Conservation (phyloP, 1,284 basidiomycete species). For the Stygiomarasmius scandens region DNA sequence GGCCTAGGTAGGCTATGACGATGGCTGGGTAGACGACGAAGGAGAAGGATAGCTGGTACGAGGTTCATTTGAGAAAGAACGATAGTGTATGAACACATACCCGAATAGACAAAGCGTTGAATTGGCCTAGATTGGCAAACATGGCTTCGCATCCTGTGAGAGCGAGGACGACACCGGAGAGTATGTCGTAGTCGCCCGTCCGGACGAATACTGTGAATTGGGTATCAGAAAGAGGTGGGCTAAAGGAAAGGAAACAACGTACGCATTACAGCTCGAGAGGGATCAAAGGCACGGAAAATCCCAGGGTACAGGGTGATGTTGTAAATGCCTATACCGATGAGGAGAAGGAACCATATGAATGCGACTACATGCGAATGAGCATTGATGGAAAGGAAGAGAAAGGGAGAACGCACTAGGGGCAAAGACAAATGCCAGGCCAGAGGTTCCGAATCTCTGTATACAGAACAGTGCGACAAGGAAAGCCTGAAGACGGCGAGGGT, state of each 20-base stretch:
- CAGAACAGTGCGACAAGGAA: conserved; percentile 61
- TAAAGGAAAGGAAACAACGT: not conserved
- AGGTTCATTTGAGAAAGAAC: conserved; percentile 14
- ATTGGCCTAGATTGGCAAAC: conserved; percentile 70
- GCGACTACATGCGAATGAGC: conserved; percentile 48
- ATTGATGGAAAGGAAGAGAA: no score
- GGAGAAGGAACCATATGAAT: conserved; percentile 57
- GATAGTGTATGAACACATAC: conserved; percentile 41
- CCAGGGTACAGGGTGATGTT: conserved; percentile 59
- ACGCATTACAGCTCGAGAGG: conserved; percentile 65
- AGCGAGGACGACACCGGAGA: conserved; percentile 66
- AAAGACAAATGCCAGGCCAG: conserved; percentile 51
- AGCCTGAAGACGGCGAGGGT: no score
- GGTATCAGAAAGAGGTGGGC: not conserved
- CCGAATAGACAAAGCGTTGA: conserved; percentile 58
- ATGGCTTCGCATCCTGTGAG: conserved; percentile 71
- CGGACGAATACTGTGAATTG: conserved; percentile 57
- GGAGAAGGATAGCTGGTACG: conserved; percentile 50
- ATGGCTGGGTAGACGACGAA: conserved; percentile 61
- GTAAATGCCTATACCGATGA: conserved; percentile 56
- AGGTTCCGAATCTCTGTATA: conserved; percentile 61
- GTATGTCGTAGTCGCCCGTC: conserved; percentile 59
- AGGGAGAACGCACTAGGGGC: conserved; percentile 49
- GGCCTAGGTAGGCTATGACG: conserved; percentile 68
- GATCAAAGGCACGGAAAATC: conserved; percentile 69